phyloP scores from a whole-genome alignment of 176 grass and related monocot genomes.

The Carex cristatella region DNA sequence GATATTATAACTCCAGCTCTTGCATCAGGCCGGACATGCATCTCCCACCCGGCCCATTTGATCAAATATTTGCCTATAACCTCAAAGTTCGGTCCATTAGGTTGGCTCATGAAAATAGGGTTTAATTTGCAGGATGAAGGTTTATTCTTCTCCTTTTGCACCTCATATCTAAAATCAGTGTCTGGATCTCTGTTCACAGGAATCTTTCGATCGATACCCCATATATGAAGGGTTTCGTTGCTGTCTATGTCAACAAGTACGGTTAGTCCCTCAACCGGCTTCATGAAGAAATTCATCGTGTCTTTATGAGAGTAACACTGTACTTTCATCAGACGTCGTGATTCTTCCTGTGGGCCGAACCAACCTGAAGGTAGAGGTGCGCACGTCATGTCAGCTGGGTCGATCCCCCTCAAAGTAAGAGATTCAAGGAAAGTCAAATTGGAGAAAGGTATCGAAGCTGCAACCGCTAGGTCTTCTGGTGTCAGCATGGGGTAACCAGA shows the following conservation, averaged over 20 bases:
- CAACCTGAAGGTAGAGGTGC: conserved; percentile 55
- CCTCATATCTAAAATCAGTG: conserved; percentile 54
- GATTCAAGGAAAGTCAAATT: conserved; percentile 45
- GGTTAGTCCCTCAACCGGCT: conserved; percentile 83
- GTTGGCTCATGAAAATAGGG: conserved; percentile 52
- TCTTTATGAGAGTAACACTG: conserved; percentile 73
- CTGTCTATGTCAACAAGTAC: conserved; percentile 72
- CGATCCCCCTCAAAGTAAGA: conserved; percentile 37
- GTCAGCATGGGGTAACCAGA: conserved; percentile 68
- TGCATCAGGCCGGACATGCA: conserved; percentile 71
- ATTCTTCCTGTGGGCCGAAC: conserved; percentile 60
- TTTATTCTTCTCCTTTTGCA: background rate
- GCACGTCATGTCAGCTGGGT: conserved; percentile 41
- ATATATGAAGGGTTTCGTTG: conserved; percentile 38
- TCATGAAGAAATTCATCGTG: conserved; percentile 95
- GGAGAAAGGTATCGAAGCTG: conserved; percentile 31
- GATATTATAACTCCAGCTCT: conserved; percentile 73
- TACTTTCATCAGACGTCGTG: conserved; percentile 52
- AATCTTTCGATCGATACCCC: conserved; percentile 44
- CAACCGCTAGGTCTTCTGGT: conserved; percentile 45
- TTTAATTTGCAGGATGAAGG: conserved; percentile 31
- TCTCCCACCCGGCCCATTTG: conserved; percentile 78
- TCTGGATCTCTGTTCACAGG: conserved; percentile 44
- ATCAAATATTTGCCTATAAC: conserved; percentile 55
- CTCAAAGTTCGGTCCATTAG: conserved; percentile 29